These are phyloP conservation scores for Aspergillus quadrilineatus DNA, from an alignment of 2,329 filamentous ascomycete genomes.

Conservation along the genomic window DNA sequence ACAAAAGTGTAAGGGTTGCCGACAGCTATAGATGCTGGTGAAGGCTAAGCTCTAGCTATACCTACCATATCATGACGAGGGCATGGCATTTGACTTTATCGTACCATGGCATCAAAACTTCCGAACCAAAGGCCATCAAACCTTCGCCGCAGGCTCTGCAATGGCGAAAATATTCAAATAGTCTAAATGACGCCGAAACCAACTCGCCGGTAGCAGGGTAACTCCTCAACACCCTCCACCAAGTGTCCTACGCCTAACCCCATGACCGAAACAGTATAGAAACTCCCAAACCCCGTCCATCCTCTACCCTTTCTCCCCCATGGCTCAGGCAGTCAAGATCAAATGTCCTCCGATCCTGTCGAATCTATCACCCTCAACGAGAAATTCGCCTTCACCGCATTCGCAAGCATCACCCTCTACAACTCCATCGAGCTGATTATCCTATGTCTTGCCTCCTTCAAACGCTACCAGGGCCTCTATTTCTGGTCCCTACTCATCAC, in stretches of 20 bases:
- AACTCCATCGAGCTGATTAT: constrained; percentile 47
- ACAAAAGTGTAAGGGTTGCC: too few relatives aligned
- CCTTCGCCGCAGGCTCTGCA: background rate
- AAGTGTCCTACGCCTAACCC: background rate
- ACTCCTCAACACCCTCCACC: background rate
- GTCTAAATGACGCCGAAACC: background rate
- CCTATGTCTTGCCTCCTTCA: constrained; percentile 46
- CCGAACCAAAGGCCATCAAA: background rate
- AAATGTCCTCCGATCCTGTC: background rate
- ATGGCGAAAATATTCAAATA: background rate
- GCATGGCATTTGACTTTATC: background rate
- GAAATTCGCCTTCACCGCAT: constrained; percentile 33
- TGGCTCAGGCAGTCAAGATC: background rate
- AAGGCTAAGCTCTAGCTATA: too few relatives aligned
- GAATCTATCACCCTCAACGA: background rate
- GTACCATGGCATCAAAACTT: background rate
- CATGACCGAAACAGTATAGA: too few relatives aligned
- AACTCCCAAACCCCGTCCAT: background rate
- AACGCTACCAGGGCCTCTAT: constrained; percentile 42
- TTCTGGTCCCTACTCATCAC: constrained; percentile 46
- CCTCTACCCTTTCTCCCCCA: background rate
- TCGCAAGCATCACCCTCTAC: constrained; percentile 45
- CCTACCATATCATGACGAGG: too few relatives aligned
- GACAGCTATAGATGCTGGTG: too few relatives aligned
- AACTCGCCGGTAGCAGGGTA: background rate